Evolutionary conservation across 2,329 filamentous ascomycete species (phyloP).

Genomic region (Xylariomycetidae sp.): DNA sequence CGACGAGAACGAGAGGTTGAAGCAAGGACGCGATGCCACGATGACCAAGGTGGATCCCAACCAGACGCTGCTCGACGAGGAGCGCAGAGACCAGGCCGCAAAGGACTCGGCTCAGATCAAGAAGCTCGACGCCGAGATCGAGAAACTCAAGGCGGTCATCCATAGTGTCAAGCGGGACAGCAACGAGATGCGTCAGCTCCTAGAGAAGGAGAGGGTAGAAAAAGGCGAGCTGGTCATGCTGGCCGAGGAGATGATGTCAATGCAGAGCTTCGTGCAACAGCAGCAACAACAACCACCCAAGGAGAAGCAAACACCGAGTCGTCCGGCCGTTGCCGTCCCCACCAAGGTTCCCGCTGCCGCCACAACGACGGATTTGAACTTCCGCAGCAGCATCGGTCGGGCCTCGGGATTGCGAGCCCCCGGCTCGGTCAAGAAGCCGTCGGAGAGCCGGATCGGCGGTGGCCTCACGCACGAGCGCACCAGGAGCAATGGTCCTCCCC

Average conservation of each 20-base stretch:
- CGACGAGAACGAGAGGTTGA: slow-evolving; percentile 72
- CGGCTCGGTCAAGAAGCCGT: slow-evolving; percentile 36
- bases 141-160: slow-evolving; percentile 70
- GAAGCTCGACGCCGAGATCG: slow-evolving; percentile 68
- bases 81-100: slow-evolving; percentile 53
- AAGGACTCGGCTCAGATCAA: slow-evolving; percentile 63
- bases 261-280: slow-evolving; percentile 45
- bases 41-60: slow-evolving; percentile 54
- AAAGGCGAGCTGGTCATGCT: slow-evolving; percentile 79
- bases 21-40: slow-evolving; percentile 59
- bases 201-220: slow-evolving; percentile 73
- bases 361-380: slow-evolving; percentile 30
- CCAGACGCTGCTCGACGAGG: slow-evolving; percentile 41
- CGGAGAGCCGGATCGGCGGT: slow-evolving; percentile 44
- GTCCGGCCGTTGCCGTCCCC: slow-evolving; percentile 13
- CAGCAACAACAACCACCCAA: slow-evolving; percentile 14
- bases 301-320: slow-evolving; percentile 12
- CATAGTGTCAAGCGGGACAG: slow-evolving; percentile 67
- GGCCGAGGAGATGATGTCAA: slow-evolving; percentile 78
- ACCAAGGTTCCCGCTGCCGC: slow-evolving; percentile 6
- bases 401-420: slow-evolving; percentile 60
- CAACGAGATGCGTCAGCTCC: slow-evolving; percentile 55
- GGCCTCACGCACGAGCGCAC: slow-evolving; percentile 39
- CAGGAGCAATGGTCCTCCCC: slow-evolving; percentile 32
- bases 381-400: slow-evolving; percentile 51